Base-by-base conservation (phyloP, 306 rosid genomes). In the Rosa lucieae region DNA sequence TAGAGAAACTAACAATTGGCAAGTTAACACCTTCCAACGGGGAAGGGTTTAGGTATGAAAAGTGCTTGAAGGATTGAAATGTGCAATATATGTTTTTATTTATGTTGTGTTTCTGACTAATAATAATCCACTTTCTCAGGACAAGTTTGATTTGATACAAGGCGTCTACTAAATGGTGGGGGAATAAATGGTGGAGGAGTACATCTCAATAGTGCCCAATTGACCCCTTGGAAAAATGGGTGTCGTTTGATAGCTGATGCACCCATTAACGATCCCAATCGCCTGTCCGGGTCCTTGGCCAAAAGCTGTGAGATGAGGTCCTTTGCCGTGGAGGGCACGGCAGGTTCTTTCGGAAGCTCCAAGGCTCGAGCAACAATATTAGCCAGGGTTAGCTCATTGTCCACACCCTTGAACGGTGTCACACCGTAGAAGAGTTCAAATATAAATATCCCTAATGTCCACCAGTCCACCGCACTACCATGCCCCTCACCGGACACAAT, bases 401-500 rank as follows among this genome's bases (percentile, higher is more conserved):
- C 91, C 43, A 84, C 52, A 14, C 97, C 93, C 65, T 84, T 90
- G 76, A 92, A 90, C 10, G 97, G 94, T 48, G 97, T 92, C 39
- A 90, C 88, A 9, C 94, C 97, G 35, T 90, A 90, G 46, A 92
- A 83, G 42, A 92, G 21, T 61, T 92, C 94, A 70, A 77, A 92
- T 21, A 87, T 85, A 70, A 89, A 89, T 49, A 92, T 81, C 3
- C 97, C 97, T 2, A 88, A 71, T 0, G 92, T 92, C 97, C 94
- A 92, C 94, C 97, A 89, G 80, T 92, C 97, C n/a, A 92, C 92
- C 23, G 86, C 92, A 78, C 88, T 88, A n/a, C 92, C 94, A 35
- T 89, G 97, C 4, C 92, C 92, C 62, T 92, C 97, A 0, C 94
- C 97, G 1, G 94, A 92, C 35, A 87, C 81, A 0, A 92, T 87